Percentiles rank a stretch among this genome's conserved stretches.
Evolutionary conservation across 139 green algal species (phyloP).

Genomic region (Bryopsis sp.): DNA sequence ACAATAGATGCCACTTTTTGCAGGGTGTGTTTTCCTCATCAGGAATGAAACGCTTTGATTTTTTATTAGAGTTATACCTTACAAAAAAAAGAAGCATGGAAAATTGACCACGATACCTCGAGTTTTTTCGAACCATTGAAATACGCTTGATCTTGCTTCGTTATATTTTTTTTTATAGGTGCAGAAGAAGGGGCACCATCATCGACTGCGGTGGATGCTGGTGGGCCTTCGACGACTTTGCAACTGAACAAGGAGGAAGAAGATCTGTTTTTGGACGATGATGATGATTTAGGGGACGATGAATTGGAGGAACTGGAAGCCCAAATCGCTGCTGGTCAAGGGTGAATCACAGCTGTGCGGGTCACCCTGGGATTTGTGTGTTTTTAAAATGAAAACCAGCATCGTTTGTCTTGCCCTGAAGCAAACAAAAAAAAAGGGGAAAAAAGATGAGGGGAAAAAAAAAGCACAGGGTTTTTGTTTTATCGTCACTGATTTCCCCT

Average conservation of each 20-base stretch:
- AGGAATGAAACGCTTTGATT: no score
- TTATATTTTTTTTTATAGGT: background rate
- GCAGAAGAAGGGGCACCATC: background rate
- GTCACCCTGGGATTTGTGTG: no score
- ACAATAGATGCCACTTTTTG: background rate
- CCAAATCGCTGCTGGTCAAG: no score
- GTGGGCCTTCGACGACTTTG: background rate
- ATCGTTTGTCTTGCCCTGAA: no score
- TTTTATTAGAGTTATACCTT: background rate
- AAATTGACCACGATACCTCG: background rate
- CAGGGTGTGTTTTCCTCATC: no score
- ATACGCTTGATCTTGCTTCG: background rate
- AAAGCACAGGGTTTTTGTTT: no score
- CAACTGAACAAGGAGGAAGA: constrained; percentile 21
- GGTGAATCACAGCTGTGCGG: no score
- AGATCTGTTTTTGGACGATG: constrained; percentile 39
- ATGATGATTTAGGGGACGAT: constrained; percentile 38
- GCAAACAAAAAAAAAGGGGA: no score
- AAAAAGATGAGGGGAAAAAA: no score
- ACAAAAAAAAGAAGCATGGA: background rate
- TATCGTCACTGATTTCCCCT: no score
- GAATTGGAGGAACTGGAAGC: constrained; percentile 32
- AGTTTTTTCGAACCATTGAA: background rate
- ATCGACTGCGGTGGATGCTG: background rate
- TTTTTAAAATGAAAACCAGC: no score